A percentile compares a stretch with the other conserved stretches of the same genome.
Conservation (phyloP, 2,329 filamentous ascomycete species). For the Fusarium albosuccineum region DNA sequence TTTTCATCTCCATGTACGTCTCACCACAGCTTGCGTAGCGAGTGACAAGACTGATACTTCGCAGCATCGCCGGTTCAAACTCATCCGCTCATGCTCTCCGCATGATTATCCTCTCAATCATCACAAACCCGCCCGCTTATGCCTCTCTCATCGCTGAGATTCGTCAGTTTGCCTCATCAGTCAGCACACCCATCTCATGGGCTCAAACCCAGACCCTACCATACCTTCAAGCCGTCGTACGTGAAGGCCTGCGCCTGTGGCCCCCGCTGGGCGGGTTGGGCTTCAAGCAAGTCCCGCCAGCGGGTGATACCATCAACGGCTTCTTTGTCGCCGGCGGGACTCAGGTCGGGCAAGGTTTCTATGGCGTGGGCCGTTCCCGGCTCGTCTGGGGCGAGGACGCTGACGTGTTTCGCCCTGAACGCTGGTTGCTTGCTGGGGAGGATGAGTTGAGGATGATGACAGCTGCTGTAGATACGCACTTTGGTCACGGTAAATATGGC, state of each 20-base stretch:
- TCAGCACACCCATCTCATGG: conserved; percentile 59
- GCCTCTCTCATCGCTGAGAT: conserved; percentile 58
- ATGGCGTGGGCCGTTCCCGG: conserved; percentile 64
- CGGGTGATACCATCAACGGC: conserved; percentile 66
- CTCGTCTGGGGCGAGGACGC: conserved; percentile 64
- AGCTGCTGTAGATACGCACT: conserved; percentile 57
- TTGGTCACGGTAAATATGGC: conserved; percentile 59
- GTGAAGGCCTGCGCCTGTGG: conserved; percentile 68
- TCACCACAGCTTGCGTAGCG: rapidly evolving
- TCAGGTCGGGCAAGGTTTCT: conserved; percentile 65
- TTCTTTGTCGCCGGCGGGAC: conserved; percentile 65
- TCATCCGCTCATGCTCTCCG: conserved; percentile 69
- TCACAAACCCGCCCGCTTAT: conserved; percentile 60
- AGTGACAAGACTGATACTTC: background rate
- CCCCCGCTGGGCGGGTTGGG: conserved; percentile 67
- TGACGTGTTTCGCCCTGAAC: conserved; percentile 65
- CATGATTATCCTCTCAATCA: conserved; percentile 64
- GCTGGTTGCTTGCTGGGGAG: conserved; percentile 61
- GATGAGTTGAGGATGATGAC: conserved; percentile 52
- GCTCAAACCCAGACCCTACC: conserved; percentile 61
- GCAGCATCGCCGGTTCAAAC: conserved; percentile 70
- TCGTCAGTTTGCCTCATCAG: conserved; percentile 52
- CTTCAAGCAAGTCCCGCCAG: conserved; percentile 65
- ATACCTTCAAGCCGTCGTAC: conserved; percentile 69
- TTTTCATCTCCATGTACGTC: conserved; percentile 55